Base-by-base conservation (phyloP, 257 asterid genomes). In the Ballota nigra region DNA sequence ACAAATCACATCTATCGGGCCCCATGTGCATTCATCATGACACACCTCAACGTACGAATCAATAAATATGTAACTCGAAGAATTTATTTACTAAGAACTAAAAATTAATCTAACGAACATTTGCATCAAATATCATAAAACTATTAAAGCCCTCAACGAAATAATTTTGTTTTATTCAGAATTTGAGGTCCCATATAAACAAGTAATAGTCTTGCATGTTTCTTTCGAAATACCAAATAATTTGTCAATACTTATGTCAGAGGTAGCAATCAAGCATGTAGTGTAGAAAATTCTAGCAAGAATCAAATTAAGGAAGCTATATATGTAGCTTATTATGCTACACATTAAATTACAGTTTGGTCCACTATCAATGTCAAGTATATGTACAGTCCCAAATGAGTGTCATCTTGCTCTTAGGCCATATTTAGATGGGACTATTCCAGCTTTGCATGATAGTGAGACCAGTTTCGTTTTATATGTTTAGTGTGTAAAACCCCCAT, bases 361-460 rank as follows among this genome's bases (percentile, higher is more conserved):
- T 58, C 63, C 73, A 72, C 49, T 13, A 51, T 79, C 66, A 52
- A 57, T 75, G 53, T 49, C 71, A 63, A 63, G 47, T 47, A 64
- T 20, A 74, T 1, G 29, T 22, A 34, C 51, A 51, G n/a, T n/a
- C n/a, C n/a, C n/a, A n/a, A n/a, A n/a, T n/a, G n/a, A n/a, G 53
- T 18, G 51, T 43, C 72, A 23, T 65, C 62, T 55, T 41, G 36
- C 15, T 12, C 15, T 58, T 66, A 24, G 60, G 59, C 33, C 51
- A 33, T 73, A 64, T 52, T n/a, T 45, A 53, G 65, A 77, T 70
- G 80, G 80, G 78, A 70, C 81, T 74, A 55, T 61, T 77, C 78
- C 85, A 81, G 85, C 83, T 71, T 24, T 19, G 76, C 71, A 53
- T 81, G 85, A 81, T 61, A 71, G 80, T 56, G 80, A 73, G 55